Conservation (phyloP, 75 land plant species). For the Chamaecyparis obtusa region DNA sequence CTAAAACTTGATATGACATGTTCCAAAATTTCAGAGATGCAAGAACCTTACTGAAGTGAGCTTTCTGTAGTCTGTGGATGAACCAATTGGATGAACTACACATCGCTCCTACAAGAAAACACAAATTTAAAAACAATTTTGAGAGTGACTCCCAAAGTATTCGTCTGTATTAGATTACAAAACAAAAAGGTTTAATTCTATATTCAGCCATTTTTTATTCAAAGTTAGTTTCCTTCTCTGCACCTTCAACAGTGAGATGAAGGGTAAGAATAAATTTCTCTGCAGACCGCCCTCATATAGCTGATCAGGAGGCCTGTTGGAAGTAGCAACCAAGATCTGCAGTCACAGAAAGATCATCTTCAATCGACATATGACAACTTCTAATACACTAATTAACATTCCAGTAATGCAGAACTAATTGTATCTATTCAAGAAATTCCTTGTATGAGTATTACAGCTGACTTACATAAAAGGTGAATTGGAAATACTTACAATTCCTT, state of each 20-base stretch:
- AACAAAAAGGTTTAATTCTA: too few relatives aligned
- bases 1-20: not conserved
- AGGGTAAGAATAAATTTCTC: slow-evolving; percentile 88
- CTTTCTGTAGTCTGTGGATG: slow-evolving; percentile 79
- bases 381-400: not conserved
- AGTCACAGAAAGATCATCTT: slow-evolving; percentile 4
- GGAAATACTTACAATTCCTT: slow-evolving; percentile 75
- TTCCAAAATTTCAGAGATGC: not conserved
- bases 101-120: slow-evolving; percentile 69
- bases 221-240: not conserved
- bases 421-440: not conserved
- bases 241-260: slow-evolving; percentile 89
- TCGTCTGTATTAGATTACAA: not conserved
- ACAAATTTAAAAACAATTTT: not conserved
- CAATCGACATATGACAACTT: not conserved
- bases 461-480: not conserved
- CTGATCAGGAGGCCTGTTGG: slow-evolving; percentile 91
- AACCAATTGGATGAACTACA: slow-evolving; percentile 83
- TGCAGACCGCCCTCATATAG: slow-evolving; percentile 96
- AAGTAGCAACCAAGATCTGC: slow-evolving; percentile 88
- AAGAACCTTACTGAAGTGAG: slow-evolving; percentile 66
- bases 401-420: not conserved
- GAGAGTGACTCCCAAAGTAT: not conserved
- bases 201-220: not conserved
- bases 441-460: not conserved